phyloP scores from a whole-genome alignment of 202 grass and related monocot species.

The Zoysia matrella region DNA sequence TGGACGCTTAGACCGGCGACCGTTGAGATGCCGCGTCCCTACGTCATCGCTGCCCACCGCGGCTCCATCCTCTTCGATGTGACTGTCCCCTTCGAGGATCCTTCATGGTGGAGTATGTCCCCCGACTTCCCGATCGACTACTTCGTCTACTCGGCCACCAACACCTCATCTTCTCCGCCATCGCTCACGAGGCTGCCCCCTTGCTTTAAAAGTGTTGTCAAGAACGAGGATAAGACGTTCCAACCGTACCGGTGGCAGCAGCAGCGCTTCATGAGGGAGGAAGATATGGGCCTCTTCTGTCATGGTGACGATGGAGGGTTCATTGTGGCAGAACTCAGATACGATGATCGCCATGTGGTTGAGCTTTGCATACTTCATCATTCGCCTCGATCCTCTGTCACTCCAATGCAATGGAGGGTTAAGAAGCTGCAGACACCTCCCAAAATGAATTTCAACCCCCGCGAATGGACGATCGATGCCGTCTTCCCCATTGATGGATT shows the following conservation, averaged over 20 bases:
- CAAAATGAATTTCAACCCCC: not conserved
- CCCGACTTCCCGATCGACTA: not conserved
- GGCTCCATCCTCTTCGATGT: conserved; percentile 13
- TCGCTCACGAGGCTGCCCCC: not conserved
- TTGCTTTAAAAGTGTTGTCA: not conserved
- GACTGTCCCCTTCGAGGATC: not conserved
- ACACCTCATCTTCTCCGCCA: not conserved
- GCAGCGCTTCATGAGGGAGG: not conserved
- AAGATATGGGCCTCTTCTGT: not conserved
- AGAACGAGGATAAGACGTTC: not conserved
- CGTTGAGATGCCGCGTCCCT: not conserved
- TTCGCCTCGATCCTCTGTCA: not conserved
- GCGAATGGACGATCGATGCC: not conserved
- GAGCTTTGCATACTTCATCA: not conserved
- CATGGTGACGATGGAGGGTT: not conserved
- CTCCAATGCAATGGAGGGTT: not conserved
- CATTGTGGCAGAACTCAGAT: not conserved
- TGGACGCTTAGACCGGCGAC: not conserved
- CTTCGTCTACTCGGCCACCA: not conserved
- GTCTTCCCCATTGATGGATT: not conserved
- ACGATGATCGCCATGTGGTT: too few relatives aligned
- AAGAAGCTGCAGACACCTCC: not conserved
- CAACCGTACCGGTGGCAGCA: not conserved
- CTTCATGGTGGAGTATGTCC: rapidly evolving
- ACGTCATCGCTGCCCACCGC: conserved; percentile 22